These are phyloP conservation scores for Hyphopichia pseudoburtonii DNA, from an alignment of 1,139 yeast genomes.

Conservation along the genomic window DNA sequence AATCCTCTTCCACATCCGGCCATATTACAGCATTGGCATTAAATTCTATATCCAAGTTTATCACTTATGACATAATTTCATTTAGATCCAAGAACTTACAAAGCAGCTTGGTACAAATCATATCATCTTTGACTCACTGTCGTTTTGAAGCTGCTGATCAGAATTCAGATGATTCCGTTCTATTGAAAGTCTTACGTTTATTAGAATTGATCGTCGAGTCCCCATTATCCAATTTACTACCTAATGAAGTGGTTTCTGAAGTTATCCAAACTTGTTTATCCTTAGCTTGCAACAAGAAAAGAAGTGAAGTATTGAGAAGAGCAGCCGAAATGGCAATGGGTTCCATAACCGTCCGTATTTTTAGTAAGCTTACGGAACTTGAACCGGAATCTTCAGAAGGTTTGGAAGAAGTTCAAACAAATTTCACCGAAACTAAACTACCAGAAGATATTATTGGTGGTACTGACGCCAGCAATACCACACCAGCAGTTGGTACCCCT, in stretches of 20 bases:
- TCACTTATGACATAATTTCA: slow-evolving; percentile 60
- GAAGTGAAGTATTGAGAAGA: slow-evolving; percentile 85
- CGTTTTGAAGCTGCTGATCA: slow-evolving; percentile 96
- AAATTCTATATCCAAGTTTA: slow-evolving; percentile 69
- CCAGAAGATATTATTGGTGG: slow-evolving; percentile 47
- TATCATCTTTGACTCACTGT: slow-evolving; percentile 86
- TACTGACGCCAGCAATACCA: slow-evolving; percentile 16
- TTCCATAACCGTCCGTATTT: slow-evolving; percentile 67
- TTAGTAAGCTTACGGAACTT: slow-evolving; percentile 56
- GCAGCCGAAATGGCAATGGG: slow-evolving; percentile 88
- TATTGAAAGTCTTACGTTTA: slow-evolving; percentile 76
- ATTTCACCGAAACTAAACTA: slow-evolving; percentile 33
- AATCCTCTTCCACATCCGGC: slow-evolving; percentile 84
- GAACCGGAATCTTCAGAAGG: slow-evolving; percentile 49
- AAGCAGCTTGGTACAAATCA: slow-evolving; percentile 56
- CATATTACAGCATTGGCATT: slow-evolving; percentile 81
- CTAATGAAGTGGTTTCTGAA: slow-evolving; percentile 84
- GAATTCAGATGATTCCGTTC: slow-evolving; percentile 86
- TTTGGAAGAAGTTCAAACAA: slow-evolving; percentile 31
- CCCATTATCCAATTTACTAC: slow-evolving; percentile 60
- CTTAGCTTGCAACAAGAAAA: slow-evolving; percentile 87
- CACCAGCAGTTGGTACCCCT: slow-evolving; percentile 3
- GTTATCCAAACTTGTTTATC: slow-evolving; percentile 90
- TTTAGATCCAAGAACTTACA: slow-evolving; percentile 45
- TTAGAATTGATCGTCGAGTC: slow-evolving; percentile 70